Percentiles rank a stretch among this genome's conserved stretches.
These are phyloP conservation scores for Purshia tridentata DNA, from an alignment of 306 rosid genomes.

Conservation along the genomic window DNA sequence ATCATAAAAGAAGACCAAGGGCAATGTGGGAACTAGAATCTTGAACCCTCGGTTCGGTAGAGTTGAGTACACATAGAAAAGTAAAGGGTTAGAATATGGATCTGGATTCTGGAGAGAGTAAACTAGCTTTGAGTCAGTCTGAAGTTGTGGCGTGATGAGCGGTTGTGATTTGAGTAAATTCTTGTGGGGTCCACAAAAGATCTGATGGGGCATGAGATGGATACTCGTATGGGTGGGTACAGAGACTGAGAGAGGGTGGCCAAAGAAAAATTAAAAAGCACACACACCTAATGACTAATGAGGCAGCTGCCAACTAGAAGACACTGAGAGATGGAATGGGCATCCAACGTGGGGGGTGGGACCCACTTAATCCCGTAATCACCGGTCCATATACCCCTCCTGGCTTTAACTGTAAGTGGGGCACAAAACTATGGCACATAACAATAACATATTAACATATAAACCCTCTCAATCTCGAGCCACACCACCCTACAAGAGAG, in stretches of 20 bases:
- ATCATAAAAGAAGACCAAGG: slow-evolving; percentile 22
- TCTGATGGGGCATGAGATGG: slow-evolving; percentile 19
- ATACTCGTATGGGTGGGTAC: background rate
- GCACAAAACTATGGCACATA: background rate
- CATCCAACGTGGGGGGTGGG: slow-evolving; percentile 47
- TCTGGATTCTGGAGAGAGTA: background rate
- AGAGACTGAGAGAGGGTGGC: background rate
- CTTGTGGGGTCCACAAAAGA: slow-evolving; percentile 25
- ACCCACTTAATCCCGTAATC: slow-evolving; percentile 51
- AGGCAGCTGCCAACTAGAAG: slow-evolving; percentile 18
- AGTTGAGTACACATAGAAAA: background rate
- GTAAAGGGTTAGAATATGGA: background rate
- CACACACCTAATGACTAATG: background rate
- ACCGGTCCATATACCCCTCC: slow-evolving; percentile 44
- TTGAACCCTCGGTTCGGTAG: background rate
- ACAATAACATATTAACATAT: background rate
- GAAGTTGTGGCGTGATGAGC: slow-evolving; percentile 49
- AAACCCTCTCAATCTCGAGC: slow-evolving; percentile 47
- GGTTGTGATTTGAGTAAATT: slow-evolving; percentile 47
- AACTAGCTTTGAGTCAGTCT: slow-evolving; percentile 25
- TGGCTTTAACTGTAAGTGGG: slow-evolving; percentile 38
- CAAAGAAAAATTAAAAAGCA: background rate
- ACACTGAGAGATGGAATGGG: slow-evolving; percentile 15
- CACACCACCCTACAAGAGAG: slow-evolving; percentile 33
- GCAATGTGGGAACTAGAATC: slow-evolving; percentile 21